phyloP scores from a whole-genome alignment of 768 basidiomycete species.

The Tricholoma hemisulphureum region DNA sequence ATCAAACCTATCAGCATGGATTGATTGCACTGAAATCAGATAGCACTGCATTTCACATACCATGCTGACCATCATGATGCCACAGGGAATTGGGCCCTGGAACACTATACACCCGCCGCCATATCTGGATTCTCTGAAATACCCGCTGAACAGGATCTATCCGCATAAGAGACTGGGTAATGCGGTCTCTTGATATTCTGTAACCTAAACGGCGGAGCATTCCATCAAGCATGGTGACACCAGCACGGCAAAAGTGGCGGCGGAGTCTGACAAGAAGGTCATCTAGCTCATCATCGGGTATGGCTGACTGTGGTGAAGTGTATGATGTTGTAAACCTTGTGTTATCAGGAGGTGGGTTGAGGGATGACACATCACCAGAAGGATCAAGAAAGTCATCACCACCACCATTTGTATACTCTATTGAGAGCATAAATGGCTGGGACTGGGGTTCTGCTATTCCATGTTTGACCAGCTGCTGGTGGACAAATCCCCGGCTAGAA shows the following conservation, averaged over 20 bases:
- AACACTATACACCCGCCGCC: slow-evolving; percentile 22
- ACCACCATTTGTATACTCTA: not conserved
- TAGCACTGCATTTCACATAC: slow-evolving; percentile 16
- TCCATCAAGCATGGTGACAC: slow-evolving; percentile 23
- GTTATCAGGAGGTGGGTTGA: too few species aligned
- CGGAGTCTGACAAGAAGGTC: not conserved
- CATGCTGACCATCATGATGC: slow-evolving; percentile 39
- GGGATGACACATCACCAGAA: too few species aligned
- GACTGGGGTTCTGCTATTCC: not conserved
- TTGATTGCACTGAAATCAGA: not conserved
- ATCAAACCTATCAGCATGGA: slow-evolving; percentile 25
- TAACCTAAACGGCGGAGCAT: slow-evolving; percentile 15
- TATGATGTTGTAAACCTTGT: not conserved
- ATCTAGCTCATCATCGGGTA: not conserved
- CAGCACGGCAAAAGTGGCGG: slow-evolving; percentile 6
- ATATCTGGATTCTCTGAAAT: slow-evolving; percentile 16
- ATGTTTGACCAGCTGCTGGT: not conserved
- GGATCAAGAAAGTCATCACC: too few species aligned
- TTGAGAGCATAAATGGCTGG: not conserved
- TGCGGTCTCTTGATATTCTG: slow-evolving; percentile 7
- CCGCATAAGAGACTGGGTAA: slow-evolving; percentile 12
- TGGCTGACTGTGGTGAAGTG: not conserved
- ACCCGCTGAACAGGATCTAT: slow-evolving; percentile 18
- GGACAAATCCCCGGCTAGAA: not conserved
- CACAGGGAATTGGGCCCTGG: slow-evolving; percentile 32